Evolutionary conservation across 805 yeast species (phyloP), one percentile per base, ranked within the genome.

Genomic region (Metschnikowia noctiluminum): DNA sequence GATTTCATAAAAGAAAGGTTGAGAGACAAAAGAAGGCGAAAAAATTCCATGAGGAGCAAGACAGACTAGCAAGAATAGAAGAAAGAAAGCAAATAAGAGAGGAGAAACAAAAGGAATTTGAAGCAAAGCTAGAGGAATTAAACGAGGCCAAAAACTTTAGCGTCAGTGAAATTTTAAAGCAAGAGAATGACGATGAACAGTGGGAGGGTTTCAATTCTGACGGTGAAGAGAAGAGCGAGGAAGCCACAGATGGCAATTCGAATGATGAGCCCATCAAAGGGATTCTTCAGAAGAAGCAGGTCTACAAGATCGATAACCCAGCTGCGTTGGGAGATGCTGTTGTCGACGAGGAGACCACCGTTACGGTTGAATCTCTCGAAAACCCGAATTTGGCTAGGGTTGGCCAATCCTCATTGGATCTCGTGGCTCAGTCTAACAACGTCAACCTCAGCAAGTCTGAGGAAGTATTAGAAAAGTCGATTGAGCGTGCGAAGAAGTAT

Each of bases 1-100:
- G 99, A 37, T 92, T 92, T 66, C 98, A 94, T 67, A 92, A 92
- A 70, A 80, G 99, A 62, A 92, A 92, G 64, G 64, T 92, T 14
- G 87, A 87, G 61, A 79, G 98, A 65, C 87, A 87, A 69, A 91
- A 89, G 70, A 83, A 85, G 55, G 98, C 97, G 0, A 82, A 81
- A 56, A 88, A 80, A 51, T 82, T 75, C 59, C 80, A 79, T 43
- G 83, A 85, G 57, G 96, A 91, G 62, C 87, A 85, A 62, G 94
- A 85, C 6, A 76, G 91, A 49, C 70, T 80, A 54, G 82, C 82
- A 2, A 80, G 80, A 58, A 74, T 89, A 10, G 95, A 86, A 56
- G 96, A 88, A 61, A 79, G 97, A 51, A 80, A 82, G 55, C 73
- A 76, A 57, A 64, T 82, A 16, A 74, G 92, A 54, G 87, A 87